Evolutionary conservation across 345 rosid species (phyloP).

Genomic region (Gossypium rotundifolium): DNA sequence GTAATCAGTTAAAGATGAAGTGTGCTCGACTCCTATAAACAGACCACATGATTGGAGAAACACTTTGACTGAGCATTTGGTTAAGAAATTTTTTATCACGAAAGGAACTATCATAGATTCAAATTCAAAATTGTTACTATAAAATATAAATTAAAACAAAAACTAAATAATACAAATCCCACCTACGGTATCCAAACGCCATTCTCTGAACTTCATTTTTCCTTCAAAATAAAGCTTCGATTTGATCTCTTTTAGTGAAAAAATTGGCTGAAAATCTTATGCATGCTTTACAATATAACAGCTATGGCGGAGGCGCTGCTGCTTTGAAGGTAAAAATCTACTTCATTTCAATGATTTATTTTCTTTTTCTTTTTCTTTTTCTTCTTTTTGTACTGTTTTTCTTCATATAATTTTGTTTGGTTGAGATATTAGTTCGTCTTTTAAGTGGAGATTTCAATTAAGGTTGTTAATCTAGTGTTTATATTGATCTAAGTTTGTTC

Average conservation of each 20-base stretch:
- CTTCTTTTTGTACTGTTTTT: not conserved
- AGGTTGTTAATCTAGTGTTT: not conserved
- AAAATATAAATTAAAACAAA: no score
- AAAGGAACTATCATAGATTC: no score
- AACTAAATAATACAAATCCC: not conserved
- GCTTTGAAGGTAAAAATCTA: constrained; percentile 32
- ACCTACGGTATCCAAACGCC: not conserved
- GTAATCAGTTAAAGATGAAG: no score
- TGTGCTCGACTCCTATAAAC: no score
- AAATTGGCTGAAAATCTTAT: constrained; percentile 37
- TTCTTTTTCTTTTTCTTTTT: no score
- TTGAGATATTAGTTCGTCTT: not conserved
- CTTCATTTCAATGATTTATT: not conserved
- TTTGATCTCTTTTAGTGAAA: not conserved
- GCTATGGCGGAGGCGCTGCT: constrained; percentile 48
- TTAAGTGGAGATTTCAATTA: not conserved
- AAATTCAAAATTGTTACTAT: no score
- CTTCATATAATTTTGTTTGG: not conserved
- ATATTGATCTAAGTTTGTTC: not conserved
- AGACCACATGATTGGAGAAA: no score
- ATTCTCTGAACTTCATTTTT: not conserved
- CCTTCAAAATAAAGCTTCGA: not conserved
- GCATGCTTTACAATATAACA: constrained; percentile 33
- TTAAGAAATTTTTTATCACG: no score
- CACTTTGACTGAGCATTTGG: no score